phyloP scores from a whole-genome alignment of 495 filamentous ascomycete species.

The Apodospora peruviana region DNA sequence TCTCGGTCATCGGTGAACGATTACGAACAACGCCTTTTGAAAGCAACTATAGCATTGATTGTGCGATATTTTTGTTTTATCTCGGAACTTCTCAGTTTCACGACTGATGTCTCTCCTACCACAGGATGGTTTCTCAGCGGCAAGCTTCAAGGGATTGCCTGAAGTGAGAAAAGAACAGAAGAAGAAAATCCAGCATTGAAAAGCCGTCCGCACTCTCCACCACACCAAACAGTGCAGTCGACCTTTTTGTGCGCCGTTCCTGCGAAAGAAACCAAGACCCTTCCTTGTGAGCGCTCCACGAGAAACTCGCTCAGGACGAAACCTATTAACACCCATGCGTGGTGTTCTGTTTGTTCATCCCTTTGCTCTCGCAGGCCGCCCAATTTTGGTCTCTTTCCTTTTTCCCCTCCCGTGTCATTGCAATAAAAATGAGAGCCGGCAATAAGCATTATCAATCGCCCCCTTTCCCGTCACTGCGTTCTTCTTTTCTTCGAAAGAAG shows the following conservation, averaged over 20 bases:
- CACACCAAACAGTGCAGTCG: constrained; percentile 6
- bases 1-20: too few relatives aligned
- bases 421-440: constrained; percentile 21
- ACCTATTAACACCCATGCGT: constrained; percentile 3
- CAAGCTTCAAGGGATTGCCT: too few relatives aligned
- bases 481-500: constrained; percentile 23
- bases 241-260: constrained; percentile 34
- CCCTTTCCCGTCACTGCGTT: constrained; percentile 18
- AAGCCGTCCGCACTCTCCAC: not conserved
- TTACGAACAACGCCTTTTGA: too few relatives aligned
- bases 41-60: too few relatives aligned
- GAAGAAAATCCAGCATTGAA: not conserved
- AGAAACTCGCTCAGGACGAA: constrained; percentile 26
- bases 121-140: too few relatives aligned
- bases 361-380: constrained; percentile 7
- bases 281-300: too few relatives aligned
- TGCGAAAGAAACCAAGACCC: too few relatives aligned
- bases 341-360: constrained; percentile 1
- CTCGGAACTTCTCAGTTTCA: too few relatives aligned
- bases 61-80: too few relatives aligned
- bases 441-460: constrained; percentile 14
- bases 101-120: too few relatives aligned
- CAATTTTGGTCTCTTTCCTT: constrained; percentile 10
- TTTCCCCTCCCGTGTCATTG: constrained; percentile 17
- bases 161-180: too few relatives aligned